These are phyloP conservation scores for Solanum raphanifolium DNA, from an alignment of 257 asterid species.

Conservation along the genomic window DNA sequence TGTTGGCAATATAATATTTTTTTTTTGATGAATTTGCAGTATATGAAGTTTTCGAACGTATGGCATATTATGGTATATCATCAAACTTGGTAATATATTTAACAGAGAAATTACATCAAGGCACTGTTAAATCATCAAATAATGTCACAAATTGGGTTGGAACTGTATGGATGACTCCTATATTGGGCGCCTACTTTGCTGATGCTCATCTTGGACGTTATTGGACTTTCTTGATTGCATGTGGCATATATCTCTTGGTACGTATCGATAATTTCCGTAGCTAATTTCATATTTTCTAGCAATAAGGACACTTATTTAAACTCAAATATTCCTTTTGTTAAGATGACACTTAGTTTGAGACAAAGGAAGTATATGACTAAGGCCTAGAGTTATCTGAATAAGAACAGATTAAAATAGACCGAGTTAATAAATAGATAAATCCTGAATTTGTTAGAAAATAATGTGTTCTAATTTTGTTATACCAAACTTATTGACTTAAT, in stretches of 20 bases:
- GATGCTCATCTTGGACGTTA: constrained; percentile 77
- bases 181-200: constrained; percentile 73
- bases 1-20: too few species aligned
- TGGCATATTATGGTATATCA: constrained; percentile 84
- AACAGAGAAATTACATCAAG: constrained; percentile 50
- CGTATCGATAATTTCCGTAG: background rate
- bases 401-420: background rate
- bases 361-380: background rate
- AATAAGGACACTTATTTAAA: too few species aligned
- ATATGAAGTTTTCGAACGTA: constrained; percentile 83
- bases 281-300: background rate
- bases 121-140: constrained; percentile 62
- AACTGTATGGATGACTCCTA: constrained; percentile 72
- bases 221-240: constrained; percentile 59
- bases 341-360: background rate
- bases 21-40: constrained; percentile 24
- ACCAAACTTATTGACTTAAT: background rate
- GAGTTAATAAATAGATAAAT: background rate
- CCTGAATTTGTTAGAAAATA: background rate
- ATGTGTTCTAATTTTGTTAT: background rate
- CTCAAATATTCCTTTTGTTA: too few species aligned
- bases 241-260: constrained; percentile 53
- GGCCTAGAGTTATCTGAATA: background rate
- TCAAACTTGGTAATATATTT: constrained; percentile 63
- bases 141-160: constrained; percentile 84